A percentile compares a stretch with the other conserved stretches of the same genome.
phyloP scores from a whole-genome alignment of 169 alveolate species.

The Eimeria praecox region DNA sequence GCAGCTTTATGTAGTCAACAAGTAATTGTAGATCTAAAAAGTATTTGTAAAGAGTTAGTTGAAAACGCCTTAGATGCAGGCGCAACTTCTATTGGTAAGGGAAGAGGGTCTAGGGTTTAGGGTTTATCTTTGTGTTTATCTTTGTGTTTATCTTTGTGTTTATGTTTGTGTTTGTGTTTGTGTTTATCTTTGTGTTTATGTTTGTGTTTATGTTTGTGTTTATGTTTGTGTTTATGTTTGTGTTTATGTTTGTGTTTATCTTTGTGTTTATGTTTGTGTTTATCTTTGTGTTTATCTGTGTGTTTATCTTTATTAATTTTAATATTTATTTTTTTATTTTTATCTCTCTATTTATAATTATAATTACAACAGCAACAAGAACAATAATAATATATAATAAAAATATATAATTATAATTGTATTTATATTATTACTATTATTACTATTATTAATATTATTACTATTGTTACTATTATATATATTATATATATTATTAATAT shows the following conservation, averaged over 20 bases:
- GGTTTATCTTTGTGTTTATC: background rate
- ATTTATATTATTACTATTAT: background rate
- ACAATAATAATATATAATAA: too few relatives aligned
- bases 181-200: too few relatives aligned
- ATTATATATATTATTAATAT: background rate
- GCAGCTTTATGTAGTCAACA: slow-evolving; percentile 82
- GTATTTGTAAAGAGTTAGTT: slow-evolving; percentile 95
- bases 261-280: too few relatives aligned
- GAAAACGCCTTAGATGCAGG: slow-evolving; percentile 97
- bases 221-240: too few relatives aligned
- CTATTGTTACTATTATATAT: background rate
- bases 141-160: background rate
- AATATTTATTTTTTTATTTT: too few relatives aligned
- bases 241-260: too few relatives aligned
- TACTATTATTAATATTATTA: background rate
- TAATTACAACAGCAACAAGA: too few relatives aligned
- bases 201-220: too few relatives aligned
- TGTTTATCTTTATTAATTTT: too few relatives aligned
- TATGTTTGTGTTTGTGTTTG: too few relatives aligned
- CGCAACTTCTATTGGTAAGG: slow-evolving; percentile 89
- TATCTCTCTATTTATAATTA: too few relatives aligned
- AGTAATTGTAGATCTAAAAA: slow-evolving; percentile 84
- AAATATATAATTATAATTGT: too few relatives aligned
- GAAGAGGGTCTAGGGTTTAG: background rate
- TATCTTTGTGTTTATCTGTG: background rate